phyloP scores from a whole-genome alignment of 768 basidiomycete species.

The Leccinum disarticulatum region DNA sequence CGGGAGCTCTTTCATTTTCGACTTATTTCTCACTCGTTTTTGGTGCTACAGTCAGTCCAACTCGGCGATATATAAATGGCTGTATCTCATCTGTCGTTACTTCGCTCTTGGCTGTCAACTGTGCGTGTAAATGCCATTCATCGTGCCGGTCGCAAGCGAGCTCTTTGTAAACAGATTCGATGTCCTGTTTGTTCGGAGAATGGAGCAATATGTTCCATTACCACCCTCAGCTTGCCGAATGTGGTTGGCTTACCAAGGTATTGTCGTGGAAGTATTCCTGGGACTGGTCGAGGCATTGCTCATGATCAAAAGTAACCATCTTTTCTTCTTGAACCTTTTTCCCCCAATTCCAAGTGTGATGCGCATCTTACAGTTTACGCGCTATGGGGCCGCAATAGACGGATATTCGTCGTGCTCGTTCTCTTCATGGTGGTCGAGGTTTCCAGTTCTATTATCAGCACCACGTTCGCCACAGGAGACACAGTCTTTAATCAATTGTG shows the following conservation, averaged over 20 bases:
- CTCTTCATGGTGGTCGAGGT: conserved; percentile 3
- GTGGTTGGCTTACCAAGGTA: conserved; percentile 13
- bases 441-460: conserved; percentile 2
- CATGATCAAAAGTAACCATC: conserved; percentile 10
- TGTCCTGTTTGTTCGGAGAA: conserved; percentile 6
- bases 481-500: conserved; percentile 8
- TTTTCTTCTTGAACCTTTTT: background rate
- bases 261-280: conserved; percentile 2
- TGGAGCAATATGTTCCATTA: conserved; percentile 4
- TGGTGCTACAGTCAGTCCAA: background rate
- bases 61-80: conserved; percentile 5
- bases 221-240: conserved; percentile 1
- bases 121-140: background rate
- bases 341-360: background rate
- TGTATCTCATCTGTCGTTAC: conserved; percentile 13
- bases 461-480: background rate
- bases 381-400: conserved; percentile 5
- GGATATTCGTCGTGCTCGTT: conserved; percentile 2
- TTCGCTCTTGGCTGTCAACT: conserved; percentile 5
- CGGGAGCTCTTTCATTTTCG: background rate
- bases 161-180: background rate
- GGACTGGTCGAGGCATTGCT: conserved; percentile 13
- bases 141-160: background rate
- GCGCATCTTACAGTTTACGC: conserved; percentile 3
- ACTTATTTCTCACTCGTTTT: background rate